A percentile compares a stretch with the other conserved stretches of the same genome.
Evolutionary conservation across 2,329 filamentous ascomycete species (phyloP).

Genomic region (Trichoderma cornu-damae): DNA sequence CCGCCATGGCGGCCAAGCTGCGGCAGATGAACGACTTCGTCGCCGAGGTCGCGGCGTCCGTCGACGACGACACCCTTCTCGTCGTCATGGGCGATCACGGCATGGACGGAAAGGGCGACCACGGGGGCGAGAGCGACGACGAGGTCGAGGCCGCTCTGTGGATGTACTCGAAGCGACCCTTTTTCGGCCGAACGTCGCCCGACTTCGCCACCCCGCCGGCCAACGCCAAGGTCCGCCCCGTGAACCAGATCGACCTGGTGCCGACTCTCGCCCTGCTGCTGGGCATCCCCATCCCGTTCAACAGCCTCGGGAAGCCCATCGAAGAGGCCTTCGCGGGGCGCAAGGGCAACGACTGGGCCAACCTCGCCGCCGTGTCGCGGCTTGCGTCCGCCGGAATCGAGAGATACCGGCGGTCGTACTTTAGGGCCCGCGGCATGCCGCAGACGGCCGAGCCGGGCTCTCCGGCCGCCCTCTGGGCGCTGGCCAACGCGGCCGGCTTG

Average conservation of each 20-base stretch:
- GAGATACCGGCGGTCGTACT: slow-evolving; percentile 82
- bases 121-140: slow-evolving; percentile 96
- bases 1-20: slow-evolving; percentile 85
- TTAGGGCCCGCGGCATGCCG: slow-evolving; percentile 62
- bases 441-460: slow-evolving; percentile 46
- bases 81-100: slow-evolving; percentile 99
- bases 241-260: slow-evolving; percentile 88
- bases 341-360: slow-evolving; percentile 65
- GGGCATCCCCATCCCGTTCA: slow-evolving; percentile 90
- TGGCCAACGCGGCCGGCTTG: slow-evolving; percentile 42
- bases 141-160: slow-evolving; percentile 92
- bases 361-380: slow-evolving; percentile 70
- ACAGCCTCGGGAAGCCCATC: slow-evolving; percentile 88
- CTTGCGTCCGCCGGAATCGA: slow-evolving; percentile 80
- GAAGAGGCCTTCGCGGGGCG: slow-evolving; percentile 82
- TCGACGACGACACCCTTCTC: slow-evolving; percentile 83
- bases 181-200: slow-evolving; percentile 72
- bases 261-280: slow-evolving; percentile 84
- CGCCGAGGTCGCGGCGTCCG: slow-evolving; percentile 59
- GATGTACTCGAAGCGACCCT: slow-evolving; percentile 90
- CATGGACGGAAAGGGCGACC: slow-evolving; percentile 95
- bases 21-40: slow-evolving; percentile 85
- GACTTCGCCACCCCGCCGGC: slow-evolving; percentile 53
- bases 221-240: slow-evolving; percentile 72
- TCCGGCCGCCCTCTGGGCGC: slow-evolving; percentile 42